Evolutionary conservation across 345 rosid species (phyloP), one percentile per base, ranked within the genome.

Genomic region (Carallia brachiata): DNA sequence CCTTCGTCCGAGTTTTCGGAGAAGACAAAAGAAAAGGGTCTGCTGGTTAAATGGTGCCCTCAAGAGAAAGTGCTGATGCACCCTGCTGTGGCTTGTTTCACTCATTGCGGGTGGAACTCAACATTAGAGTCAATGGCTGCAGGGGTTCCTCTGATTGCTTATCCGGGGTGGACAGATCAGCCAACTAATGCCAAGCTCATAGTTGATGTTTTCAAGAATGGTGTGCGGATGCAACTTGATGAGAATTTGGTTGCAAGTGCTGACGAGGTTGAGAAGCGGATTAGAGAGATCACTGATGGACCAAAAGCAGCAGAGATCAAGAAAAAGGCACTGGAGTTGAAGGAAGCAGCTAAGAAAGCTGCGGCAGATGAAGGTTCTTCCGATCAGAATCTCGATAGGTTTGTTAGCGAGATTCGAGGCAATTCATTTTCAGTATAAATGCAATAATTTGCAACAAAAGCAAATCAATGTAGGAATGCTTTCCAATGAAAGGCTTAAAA

Each of bases 101-200:
- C 86, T 4, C 93, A 88, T 5, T 80, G 90, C 3, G 89, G 93
- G 1, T 84, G 88, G 93, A 88, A 83, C 70, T 86, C 93, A n/a
- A 62, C 81, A 36, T 67, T 83, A 0, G 89, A 88, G 73, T 76
- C 87, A 0, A 61, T 85, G 48, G 80, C 47, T 4, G 70, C 85
- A 1, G 93, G 89, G 2, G 81, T 83, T 48, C 89, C 93, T 0
- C 72, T 83, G 15, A 78, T 85, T 61, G 86, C 85, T 1, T 86
- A 79, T 31, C 89, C 86, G 0, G 74, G 39, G 30, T 89, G 84
- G 85, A 69, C 77, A 0, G 87, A 83, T 73, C 89, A 85, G 65
- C 78, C 86, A 0, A 61, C 70, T 0, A 77, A 80, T 36, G 83
- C 84, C 5, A 75, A 85, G 74, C 58, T 80, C 44, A 36, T 87